Base-by-base conservation (phyloP, 768 basidiomycete genomes). In the Pleurotus sapidus region DNA sequence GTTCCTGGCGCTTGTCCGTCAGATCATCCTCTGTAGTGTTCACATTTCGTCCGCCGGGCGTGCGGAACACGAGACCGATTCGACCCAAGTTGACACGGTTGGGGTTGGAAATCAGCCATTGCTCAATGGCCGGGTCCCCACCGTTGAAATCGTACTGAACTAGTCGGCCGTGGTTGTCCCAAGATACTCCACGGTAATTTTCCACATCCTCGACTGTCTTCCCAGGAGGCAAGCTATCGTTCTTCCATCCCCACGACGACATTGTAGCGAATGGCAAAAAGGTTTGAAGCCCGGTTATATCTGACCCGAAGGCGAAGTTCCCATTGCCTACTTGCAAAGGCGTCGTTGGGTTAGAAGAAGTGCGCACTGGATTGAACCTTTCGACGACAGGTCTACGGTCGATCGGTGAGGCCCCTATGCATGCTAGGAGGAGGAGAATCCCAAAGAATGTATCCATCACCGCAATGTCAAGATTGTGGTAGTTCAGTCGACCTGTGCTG, bases 281-380 rank as follows among this genome's bases (percentile, higher is more conserved):
- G 0, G 83, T 84, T 65, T 86, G 84, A 15, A 86, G 73, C 9
- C 82, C 80, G 1, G 83, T 83, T 18, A 84, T 67, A 65, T 84
- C 84, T 7, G 79, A 77, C 18, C 81, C 81, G 59, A 86, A 84
- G 15, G 82, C 83, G 59, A 86, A 84, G 65, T 83, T 80, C 14
- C 84, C 83, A 65, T 84, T 86, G 12, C 84, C 84, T 49, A 84
- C 72, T 66, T 84, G 84, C 74, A 84, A 77, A 4, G 83, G 83
- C 11, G 82, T 83, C 34, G 68, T 69, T 23, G 63, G 47, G 61
- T 69, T 76, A 8, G 80, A 81, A 4, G 76, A 75, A 66, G 73
- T 77, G 12, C 82, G 77, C 4, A 67, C 69, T 1, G 82, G 83
- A 66, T 82, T 82, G 71, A 77, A 84, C 14, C 72, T 70, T 8